These are phyloP conservation scores for Aspergillus mulundensis DNA, from an alignment of 495 filamentous ascomycete genomes.

Conservation along the genomic window DNA sequence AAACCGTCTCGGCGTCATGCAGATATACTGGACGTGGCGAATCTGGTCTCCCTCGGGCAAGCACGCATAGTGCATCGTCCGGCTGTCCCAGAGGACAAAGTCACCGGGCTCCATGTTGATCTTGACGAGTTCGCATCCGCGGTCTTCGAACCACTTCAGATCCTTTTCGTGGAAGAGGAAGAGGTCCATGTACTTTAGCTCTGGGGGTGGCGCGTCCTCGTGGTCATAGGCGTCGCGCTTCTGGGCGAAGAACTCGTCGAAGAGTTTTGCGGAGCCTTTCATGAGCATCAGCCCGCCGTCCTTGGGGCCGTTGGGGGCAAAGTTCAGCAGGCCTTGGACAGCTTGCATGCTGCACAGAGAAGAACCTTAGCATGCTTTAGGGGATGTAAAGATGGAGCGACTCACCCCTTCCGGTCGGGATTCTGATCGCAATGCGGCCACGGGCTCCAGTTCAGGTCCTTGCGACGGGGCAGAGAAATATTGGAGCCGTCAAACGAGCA, in stretches of 20 bases:
- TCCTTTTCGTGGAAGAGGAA: constrained; percentile 33
- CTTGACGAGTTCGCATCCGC: constrained; percentile 37
- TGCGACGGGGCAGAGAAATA: constrained; percentile 28
- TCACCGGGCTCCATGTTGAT: constrained; percentile 36
- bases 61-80: constrained; percentile 33
- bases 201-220: constrained; percentile 28
- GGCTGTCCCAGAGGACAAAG: constrained; percentile 40
- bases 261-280: constrained; percentile 35
- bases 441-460: constrained; percentile 26
- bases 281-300: constrained; percentile 41
- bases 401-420: constrained; percentile 29
- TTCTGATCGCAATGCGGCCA: constrained; percentile 43
- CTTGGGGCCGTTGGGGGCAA: constrained; percentile 35
- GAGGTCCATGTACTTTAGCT: constrained; percentile 21
- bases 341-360: constrained; percentile 24
- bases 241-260: constrained; percentile 34
- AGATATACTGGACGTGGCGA: constrained; percentile 32
- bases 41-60: constrained; percentile 35
- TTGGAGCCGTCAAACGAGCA: constrained; percentile 39
- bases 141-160: constrained; percentile 37
- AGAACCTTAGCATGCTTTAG: background rate
- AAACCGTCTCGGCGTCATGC: constrained; percentile 28
- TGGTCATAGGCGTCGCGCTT: constrained; percentile 26
- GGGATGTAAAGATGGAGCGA: background rate
- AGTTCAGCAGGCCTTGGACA: constrained; percentile 38